A percentile compares a stretch with the other conserved stretches of the same genome.
phyloP scores from a whole-genome alignment of 108 stramenopile genomes.

The Epithemia pelagica region DNA sequence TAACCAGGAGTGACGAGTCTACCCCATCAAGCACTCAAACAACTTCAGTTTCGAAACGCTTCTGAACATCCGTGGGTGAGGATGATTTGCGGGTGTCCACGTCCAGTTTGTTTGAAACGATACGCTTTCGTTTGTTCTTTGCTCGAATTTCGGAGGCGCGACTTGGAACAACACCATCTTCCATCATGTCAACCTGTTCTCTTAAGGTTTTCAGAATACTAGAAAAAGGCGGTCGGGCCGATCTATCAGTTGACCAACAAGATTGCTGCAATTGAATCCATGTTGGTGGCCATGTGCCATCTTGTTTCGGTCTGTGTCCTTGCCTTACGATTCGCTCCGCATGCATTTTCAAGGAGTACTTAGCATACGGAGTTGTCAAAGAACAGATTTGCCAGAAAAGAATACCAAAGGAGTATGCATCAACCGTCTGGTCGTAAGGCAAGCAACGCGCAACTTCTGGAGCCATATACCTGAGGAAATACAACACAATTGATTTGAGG shows the following conservation, averaged over 20 bases:
- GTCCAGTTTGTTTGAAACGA: slow-evolving; percentile 40
- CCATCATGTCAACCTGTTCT: slow-evolving; percentile 53
- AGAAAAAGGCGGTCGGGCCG: slow-evolving; percentile 59
- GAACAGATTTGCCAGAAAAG: slow-evolving; percentile 85
- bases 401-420: slow-evolving; percentile 79
- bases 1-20: too few species aligned
- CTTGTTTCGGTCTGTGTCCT: slow-evolving; percentile 63
- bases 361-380: slow-evolving; percentile 67
- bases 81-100: slow-evolving; percentile 45
- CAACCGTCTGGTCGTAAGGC: slow-evolving; percentile 69
- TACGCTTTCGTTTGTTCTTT: slow-evolving; percentile 52
- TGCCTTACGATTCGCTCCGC: slow-evolving; percentile 58
- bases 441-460: slow-evolving; percentile 31
- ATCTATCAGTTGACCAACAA: slow-evolving; percentile 55
- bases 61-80: slow-evolving; percentile 4
- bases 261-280: slow-evolving; percentile 67
- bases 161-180: slow-evolving; percentile 38
- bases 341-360: slow-evolving; percentile 65
- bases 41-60: slow-evolving; percentile 16
- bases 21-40: too few species aligned
- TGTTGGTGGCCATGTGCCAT: slow-evolving; percentile 68
- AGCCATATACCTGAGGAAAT: slow-evolving; percentile 27
- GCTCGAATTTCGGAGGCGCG: slow-evolving; percentile 61
- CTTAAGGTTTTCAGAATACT: slow-evolving; percentile 47
- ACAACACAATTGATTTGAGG: neutral